These are phyloP conservation scores for Candida bentonensis DNA, from an alignment of 805 yeast genomes.

Conservation along the genomic window DNA sequence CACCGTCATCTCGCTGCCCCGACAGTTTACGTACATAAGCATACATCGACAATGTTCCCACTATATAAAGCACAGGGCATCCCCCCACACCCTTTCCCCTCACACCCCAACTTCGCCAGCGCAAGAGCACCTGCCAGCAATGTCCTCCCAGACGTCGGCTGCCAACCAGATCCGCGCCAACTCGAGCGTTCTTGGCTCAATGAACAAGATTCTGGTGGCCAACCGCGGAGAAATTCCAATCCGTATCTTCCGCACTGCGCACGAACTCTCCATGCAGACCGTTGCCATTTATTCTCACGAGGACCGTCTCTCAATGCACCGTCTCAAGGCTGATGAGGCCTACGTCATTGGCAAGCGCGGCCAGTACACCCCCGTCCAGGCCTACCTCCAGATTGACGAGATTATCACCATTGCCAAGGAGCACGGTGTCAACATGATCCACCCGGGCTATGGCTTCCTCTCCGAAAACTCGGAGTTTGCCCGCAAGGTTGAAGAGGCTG, in stretches of 20 bases:
- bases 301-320: slow-evolving; percentile 87
- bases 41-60: too few relatives aligned
- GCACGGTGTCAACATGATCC: slow-evolving; percentile 73
- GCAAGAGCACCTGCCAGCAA: too few relatives aligned
- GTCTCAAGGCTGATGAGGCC: slow-evolving; percentile 88
- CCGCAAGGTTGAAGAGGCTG: slow-evolving; percentile 73
- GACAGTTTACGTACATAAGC: too few relatives aligned
- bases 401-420: slow-evolving; percentile 72
- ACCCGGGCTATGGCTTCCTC: slow-evolving; percentile 85
- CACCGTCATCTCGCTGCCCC: too few relatives aligned
- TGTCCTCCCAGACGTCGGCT: background rate
- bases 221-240: slow-evolving; percentile 20
- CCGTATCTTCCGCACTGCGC: slow-evolving; percentile 86
- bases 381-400: slow-evolving; percentile 90
- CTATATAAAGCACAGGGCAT: too few relatives aligned
- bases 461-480: slow-evolving; percentile 93
- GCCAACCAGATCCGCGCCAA: slow-evolving; percentile 19
- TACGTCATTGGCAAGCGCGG: slow-evolving; percentile 84
- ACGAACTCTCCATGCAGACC: slow-evolving; percentile 91
- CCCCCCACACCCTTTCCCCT: too few relatives aligned
- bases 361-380: slow-evolving; percentile 88
- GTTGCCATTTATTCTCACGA: slow-evolving; percentile 96
- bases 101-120: too few relatives aligned
- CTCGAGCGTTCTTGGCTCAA: slow-evolving; percentile 33
- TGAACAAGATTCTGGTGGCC: slow-evolving; percentile 32